A percentile compares a stretch with the other conserved stretches of the same genome.
phyloP scores from a whole-genome alignment of 176 grass and related monocot genomes.

The Eragrostis curvula region DNA sequence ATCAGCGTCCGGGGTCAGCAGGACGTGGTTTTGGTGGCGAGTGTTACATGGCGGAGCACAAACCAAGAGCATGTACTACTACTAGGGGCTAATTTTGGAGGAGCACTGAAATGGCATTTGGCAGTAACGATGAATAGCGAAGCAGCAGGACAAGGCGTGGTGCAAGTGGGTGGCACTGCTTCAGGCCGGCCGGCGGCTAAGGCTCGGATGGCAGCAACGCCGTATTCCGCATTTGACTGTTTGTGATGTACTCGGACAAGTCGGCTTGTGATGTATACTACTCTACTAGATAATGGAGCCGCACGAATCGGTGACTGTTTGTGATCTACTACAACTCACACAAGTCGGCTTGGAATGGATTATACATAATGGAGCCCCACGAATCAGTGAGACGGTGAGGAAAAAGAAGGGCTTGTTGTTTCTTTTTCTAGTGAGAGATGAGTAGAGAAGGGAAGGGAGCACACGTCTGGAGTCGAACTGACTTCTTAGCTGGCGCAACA shows the following conservation, averaged over 20 bases:
- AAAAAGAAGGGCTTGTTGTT: background rate
- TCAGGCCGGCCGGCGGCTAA: constrained; percentile 24
- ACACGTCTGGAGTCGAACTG: constrained; percentile 42
- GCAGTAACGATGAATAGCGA: background rate
- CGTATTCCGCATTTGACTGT: constrained; percentile 15
- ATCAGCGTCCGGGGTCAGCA: constrained; percentile 9
- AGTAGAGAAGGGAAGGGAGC: background rate
- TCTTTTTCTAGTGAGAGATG: background rate
- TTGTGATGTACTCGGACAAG: background rate
- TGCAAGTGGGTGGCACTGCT: background rate
- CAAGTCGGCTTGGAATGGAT: no score
- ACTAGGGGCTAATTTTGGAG: background rate
- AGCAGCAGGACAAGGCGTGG: background rate
- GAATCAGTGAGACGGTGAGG: background rate
- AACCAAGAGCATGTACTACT: background rate
- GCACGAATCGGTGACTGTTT: background rate
- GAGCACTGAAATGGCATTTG: background rate
- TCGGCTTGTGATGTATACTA: background rate
- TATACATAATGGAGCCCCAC: background rate
- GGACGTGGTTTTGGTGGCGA: background rate
- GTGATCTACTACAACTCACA: no score
- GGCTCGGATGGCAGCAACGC: background rate
- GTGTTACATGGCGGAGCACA: background rate
- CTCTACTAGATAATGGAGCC: background rate
- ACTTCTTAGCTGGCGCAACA: constrained; percentile 55